Percentiles rank a stretch among this genome's conserved stretches.
Evolutionary conservation across 345 rosid species (phyloP).

Genomic region (Populus pruinosa): DNA sequence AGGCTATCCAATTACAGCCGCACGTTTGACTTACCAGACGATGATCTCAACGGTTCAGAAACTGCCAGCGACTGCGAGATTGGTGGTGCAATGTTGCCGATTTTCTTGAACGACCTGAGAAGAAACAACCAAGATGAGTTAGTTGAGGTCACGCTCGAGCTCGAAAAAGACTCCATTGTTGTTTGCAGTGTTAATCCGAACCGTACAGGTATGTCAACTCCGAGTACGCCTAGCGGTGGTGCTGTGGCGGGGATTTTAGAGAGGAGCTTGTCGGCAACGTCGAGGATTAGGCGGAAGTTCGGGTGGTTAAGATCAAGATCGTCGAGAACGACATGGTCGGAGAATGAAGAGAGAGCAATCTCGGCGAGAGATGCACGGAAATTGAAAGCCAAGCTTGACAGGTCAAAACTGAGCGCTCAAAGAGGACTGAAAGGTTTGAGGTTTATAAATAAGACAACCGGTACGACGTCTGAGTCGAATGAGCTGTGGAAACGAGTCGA

Average conservation of each 20-base stretch:
- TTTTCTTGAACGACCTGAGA: conserved; percentile 59
- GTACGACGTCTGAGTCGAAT: conserved; percentile 35
- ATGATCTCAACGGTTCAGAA: conserved; percentile 31
- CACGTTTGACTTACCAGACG: conserved; percentile 47
- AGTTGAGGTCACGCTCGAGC: conserved; percentile 79
- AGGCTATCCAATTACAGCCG: conserved; percentile 47
- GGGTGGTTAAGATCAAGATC: conserved; percentile 61
- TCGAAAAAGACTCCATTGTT: conserved; percentile 59
- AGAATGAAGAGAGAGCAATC: conserved; percentile 17
- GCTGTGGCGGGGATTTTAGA: conserved; percentile 16
- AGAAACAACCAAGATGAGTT: conserved; percentile 46
- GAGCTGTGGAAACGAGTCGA: conserved; percentile 75
- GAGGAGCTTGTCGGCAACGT: conserved; percentile 54
- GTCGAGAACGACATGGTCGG: conserved; percentile 42
- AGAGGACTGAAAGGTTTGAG: conserved; percentile 73
- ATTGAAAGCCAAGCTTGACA: conserved; percentile 51
- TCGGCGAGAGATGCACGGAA: conserved; percentile 58
- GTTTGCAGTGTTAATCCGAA: conserved; percentile 61
- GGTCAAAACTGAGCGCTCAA: conserved; percentile 68
- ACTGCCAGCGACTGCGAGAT: conserved; percentile 25
- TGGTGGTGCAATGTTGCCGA: conserved; percentile 85
- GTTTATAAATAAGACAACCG: conserved; percentile 59
- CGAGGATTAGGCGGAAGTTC: conserved; percentile 58
- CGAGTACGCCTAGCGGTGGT: not conserved
- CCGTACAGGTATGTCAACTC: not conserved